Conservation (phyloP, 495 filamentous ascomycete species). For the Penicilliopsis zonata region DNA sequence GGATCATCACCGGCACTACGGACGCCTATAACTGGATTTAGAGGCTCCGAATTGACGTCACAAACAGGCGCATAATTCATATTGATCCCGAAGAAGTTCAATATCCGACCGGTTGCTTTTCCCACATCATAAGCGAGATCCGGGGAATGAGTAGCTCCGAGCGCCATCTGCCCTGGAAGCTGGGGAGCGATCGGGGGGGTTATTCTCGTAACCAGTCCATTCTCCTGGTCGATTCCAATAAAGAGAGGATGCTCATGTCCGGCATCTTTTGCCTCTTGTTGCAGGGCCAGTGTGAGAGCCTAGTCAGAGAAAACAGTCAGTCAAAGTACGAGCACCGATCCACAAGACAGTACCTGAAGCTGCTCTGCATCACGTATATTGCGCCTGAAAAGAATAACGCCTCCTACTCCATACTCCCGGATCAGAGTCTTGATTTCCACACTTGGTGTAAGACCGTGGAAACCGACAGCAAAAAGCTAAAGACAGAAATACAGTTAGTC, state of each 20-base stretch:
- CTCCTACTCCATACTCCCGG: conserved; percentile 31
- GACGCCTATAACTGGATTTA: conserved; percentile 32
- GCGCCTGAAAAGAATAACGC: conserved; percentile 34
- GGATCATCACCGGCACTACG: conserved; percentile 30
- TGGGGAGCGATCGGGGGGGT: conserved; percentile 31
- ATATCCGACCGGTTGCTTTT: conserved; percentile 21
- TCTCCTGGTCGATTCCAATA: conserved; percentile 34
- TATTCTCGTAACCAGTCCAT: conserved; percentile 32
- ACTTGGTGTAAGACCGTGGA: conserved; percentile 31
- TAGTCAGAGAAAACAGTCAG: conserved; percentile 6
- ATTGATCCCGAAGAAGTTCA: conserved; percentile 27
- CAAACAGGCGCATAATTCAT: conserved; percentile 35
- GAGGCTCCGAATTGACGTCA: conserved; percentile 31
- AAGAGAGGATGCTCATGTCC: conserved; percentile 29
- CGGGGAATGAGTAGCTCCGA: conserved; percentile 27
- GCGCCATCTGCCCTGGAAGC: conserved; percentile 27
- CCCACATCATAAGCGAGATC: conserved; percentile 25
- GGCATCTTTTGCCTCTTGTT: conserved; percentile 25
- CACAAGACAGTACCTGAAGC: conserved; percentile 25
- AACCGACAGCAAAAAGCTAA: conserved; percentile 39
- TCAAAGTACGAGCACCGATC: conserved; percentile 5
- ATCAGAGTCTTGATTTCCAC: conserved; percentile 36
- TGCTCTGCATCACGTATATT: conserved; percentile 30
- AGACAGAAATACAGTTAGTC: conserved; percentile 2
- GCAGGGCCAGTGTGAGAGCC: conserved; percentile 24